Evolutionary conservation across 192 early-diverging fungal species (phyloP), one percentile per base, ranked within the genome.

Genomic region (Backusella sp.): DNA sequence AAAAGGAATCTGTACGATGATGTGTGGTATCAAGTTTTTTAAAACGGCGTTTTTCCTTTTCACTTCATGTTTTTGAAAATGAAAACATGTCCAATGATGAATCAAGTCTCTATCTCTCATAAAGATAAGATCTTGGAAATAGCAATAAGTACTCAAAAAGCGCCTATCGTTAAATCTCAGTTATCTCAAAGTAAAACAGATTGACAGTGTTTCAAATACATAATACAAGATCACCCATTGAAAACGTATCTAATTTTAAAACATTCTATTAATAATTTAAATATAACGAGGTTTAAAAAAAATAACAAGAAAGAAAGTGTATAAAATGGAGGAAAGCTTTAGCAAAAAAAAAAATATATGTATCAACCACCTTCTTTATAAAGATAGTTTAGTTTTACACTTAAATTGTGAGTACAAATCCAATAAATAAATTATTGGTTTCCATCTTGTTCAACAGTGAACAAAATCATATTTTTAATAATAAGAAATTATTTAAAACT

Each of bases 381-480:
- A 59, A 59, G 21, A 59, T 59, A 59, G 21, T 23, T 26, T 59
- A 21, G 56, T 59, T 49, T n/a, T 49, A 49, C 46, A 49, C 46
- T 26, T 26, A 59, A 59, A 59, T 59, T 11, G 21, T 59, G 56
- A 59, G 56, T 62, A 62, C 56, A 62, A 62, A 59, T 14, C 8
- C 56, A 62, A 62, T 62, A 62, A 62, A 62, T 62, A 28, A 62
- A 26, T 23, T 62, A 49, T 0, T 49, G 46, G 19, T 21, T 49
- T 49, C 19, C 56, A 62, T 62, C 56, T 62, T 62, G 56, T 62
- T 62, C 26, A 62, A 62, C 56, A 62, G 12, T 28, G 56, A 62
- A 49, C 46, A 49, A n/a, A 49, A 49, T 7, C 46, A 44, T 44
- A 44, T 44, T 44, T 11, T 41, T 44, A 44, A 44, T 44, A 44